phyloP scores from a whole-genome alignment of 83 land plant genomes.

The Picea abies region DNA sequence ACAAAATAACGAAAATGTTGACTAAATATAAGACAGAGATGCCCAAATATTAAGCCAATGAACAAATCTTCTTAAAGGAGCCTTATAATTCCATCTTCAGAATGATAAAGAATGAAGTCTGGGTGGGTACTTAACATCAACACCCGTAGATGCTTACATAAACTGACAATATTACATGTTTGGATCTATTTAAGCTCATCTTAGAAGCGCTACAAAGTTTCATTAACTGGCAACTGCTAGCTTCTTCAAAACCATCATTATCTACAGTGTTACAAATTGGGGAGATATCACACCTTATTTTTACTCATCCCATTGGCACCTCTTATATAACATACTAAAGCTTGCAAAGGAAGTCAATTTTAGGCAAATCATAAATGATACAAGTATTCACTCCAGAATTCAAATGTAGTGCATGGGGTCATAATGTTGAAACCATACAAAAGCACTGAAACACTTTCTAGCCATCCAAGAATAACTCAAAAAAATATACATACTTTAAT shows the following conservation, averaged over 20 bases:
- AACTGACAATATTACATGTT: background rate
- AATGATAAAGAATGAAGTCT: background rate
- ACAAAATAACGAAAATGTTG: background rate
- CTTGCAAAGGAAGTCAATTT: background rate
- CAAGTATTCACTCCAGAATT: background rate
- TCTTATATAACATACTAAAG: background rate
- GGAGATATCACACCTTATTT: slow-evolving; percentile 1
- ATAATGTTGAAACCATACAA: background rate
- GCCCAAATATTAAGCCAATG: too few relatives aligned
- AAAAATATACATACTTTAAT: background rate
- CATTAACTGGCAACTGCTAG: background rate
- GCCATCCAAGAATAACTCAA: background rate
- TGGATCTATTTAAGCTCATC: too few relatives aligned
- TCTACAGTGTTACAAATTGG: background rate
- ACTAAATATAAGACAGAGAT: background rate
- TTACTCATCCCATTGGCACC: background rate
- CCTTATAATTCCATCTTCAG: background rate
- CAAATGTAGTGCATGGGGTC: background rate
- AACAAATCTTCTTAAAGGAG: too few relatives aligned
- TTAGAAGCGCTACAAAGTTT: too few relatives aligned
- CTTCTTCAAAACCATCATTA: background rate
- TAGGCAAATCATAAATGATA: background rate
- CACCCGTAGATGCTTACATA: background rate
- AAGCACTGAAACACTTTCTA: background rate
- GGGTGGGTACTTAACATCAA: background rate